Evolutionary conservation across 345 rosid genomes (phyloP), one percentile per base, ranked within the genome.

Genomic region (Zanthoxylum bungeanum): DNA sequence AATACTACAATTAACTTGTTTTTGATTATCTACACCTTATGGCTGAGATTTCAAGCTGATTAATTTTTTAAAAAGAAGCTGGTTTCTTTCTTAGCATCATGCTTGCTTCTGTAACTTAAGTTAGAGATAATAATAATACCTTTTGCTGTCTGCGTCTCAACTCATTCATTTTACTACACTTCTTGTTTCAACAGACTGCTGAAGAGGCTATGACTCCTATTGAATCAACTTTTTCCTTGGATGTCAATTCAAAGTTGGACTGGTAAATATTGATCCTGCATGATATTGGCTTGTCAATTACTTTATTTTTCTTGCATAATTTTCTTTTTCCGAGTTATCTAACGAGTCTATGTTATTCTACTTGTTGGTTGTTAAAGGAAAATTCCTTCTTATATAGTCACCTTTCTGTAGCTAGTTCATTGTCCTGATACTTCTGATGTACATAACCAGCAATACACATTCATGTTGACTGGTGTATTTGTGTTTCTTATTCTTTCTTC

Each of bases 151-250:
- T 8, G 34, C 28, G 42, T 57, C 40, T 27, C 3, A n/a, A 52
- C 59, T 67, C 62, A 36, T 46, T 30, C 25, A 37, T 67, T 58
- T 64, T 60, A 39, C 47, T 73, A 61, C 65, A 33, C 22, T 67
- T 31, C 58, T 58, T 70, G 44, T 63, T 53, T 83, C 50, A 68
- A 70, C 88, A 95, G 98, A 95, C 99, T 58, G 99, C 99, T 49
- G 93, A 92, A 69, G 99, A 95, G 83, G 99, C 99, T 50, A 95
- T 95, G 99, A 95, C 99, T 36, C 99, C 99, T 44, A 95, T 95
- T 75, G 99, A 92, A 68, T 95, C 99, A 40, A 95, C 97, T 58
- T 95, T 95, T 77, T 95, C 99, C 47, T 81, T 95, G 74, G 97
- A 95, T 80, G 99, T 95, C 66, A 91, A 92, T 82, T 88, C 99